Evolutionary conservation across 2,329 filamentous ascomycete species (phyloP), one percentile per base, ranked within the genome.

Genomic region (Phaeosphaeria sp.): DNA sequence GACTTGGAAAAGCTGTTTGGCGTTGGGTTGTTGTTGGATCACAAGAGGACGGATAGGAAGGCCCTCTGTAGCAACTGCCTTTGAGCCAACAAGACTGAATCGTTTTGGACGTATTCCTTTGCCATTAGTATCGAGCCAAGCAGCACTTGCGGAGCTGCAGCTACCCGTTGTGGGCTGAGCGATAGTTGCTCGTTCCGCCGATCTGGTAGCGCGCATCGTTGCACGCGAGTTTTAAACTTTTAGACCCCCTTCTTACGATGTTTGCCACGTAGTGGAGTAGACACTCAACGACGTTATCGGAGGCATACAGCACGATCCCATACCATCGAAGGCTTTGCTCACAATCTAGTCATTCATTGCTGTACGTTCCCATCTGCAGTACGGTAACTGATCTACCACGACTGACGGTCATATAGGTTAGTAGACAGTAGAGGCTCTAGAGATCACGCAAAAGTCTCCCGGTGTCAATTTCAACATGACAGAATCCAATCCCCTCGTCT

Each of bases 401-500:
- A 30, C 25, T 30, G 25, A 30, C 25, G 6, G 5, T 6, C 25
- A 30, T 42, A 42, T 7, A 18, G 13, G 17, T n/a, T 17, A 30
- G 5, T 11, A 30, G 25, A 5, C 5, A 30, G 11, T 11, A 30
- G 11, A 11, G 25, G 11, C 11, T 11, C 25, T 30, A 30, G n/a
- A n/a, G n/a, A n/a, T n/a, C n/a, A n/a, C n/a, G n/a, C n/a, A n/a
- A n/a, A n/a, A n/a, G n/a, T 36, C 30, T 15, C 30, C 15, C 30
- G 30, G 40, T n/a, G n/a, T n/a, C n/a, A n/a, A 42, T 18, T 42
- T 7, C 55, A 59, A 57, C 33, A 77, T 72, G 67, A 65, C 65
- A 50, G 50, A 64, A 46, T 55, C 65, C 42, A 64, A 58, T 11
- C 57, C 70, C 6, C 73, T 83, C 40, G 56, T 69, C 63, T 79